Evolutionary conservation across 177 flowering plant species (phyloP).

Genomic region (Vitis hybrid): DNA sequence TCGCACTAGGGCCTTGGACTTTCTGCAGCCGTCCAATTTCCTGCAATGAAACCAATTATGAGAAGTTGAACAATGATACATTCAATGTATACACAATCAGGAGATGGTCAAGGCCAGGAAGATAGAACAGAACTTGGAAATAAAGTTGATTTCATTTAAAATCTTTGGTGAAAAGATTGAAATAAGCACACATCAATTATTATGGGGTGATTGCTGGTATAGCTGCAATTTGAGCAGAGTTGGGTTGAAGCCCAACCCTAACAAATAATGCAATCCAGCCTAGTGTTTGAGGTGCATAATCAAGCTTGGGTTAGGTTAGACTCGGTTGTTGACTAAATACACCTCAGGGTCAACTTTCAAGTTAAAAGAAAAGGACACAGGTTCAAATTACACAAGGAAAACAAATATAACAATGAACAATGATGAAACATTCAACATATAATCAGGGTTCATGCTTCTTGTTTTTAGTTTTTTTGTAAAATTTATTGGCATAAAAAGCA

Average conservation of each 20-base stretch:
- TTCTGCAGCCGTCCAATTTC: conserved; percentile 90
- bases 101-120: not conserved
- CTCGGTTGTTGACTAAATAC: not conserved
- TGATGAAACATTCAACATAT: too few relatives aligned
- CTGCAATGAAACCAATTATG: conserved; percentile 29
- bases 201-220: not conserved
- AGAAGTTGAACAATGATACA: too few relatives aligned
- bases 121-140: not conserved
- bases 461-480: too few relatives aligned
- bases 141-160: not conserved
- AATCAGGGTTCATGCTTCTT: too few relatives aligned
- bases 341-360: not conserved
- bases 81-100: not conserved
- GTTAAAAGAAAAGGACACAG: not conserved
- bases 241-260: not conserved
- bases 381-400: not conserved
- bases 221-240: not conserved
- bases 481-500: too few relatives aligned
- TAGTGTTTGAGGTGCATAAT: not conserved
- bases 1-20: conserved; percentile 88
- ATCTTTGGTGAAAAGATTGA: not conserved
- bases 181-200: not conserved
- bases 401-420: too few relatives aligned
- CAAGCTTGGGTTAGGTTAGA: not conserved
- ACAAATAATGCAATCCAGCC: not conserved